Conservation (phyloP, 2,329 filamentous ascomycete genomes). For the Tolypocladium cylindrosporum region DNA sequence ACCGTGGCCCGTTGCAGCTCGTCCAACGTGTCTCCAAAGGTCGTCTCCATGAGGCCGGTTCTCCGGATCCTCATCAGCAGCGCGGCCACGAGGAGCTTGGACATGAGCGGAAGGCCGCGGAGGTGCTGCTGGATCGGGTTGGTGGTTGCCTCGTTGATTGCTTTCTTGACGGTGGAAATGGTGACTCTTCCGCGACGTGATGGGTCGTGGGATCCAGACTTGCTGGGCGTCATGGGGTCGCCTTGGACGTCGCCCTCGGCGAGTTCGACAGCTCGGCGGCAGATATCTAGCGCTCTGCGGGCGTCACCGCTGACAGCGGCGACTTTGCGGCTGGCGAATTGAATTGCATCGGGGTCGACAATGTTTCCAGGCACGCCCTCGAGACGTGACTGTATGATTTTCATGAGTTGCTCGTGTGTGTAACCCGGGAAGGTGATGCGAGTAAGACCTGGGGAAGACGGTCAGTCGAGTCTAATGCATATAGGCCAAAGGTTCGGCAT, state of each 20-base stretch:
- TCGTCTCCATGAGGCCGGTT: constrained; percentile 78
- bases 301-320: constrained; percentile 94
- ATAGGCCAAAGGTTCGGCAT: not conserved
- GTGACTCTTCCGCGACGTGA: constrained; percentile 55
- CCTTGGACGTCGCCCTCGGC: constrained; percentile 60
- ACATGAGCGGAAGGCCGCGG: constrained; percentile 67
- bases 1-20: constrained; percentile 43
- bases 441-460: constrained; percentile 49
- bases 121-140: constrained; percentile 87
- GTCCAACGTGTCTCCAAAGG: constrained; percentile 80
- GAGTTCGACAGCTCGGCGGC: constrained; percentile 86
- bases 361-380: constrained; percentile 81
- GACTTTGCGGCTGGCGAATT: constrained; percentile 94
- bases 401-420: constrained; percentile 93
- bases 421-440: constrained; percentile 96
- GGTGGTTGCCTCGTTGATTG: constrained; percentile 89
- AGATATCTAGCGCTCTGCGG: constrained; percentile 86
- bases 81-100: constrained; percentile 78
- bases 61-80: constrained; percentile 69
- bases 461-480: not conserved
- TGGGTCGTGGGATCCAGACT: constrained; percentile 21
- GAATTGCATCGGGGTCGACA: constrained; percentile 85
- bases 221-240: constrained; percentile 53
- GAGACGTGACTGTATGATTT: constrained; percentile 90
- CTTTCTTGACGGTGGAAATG: constrained; percentile 85